These are phyloP conservation scores for Arctium lappa DNA, from an alignment of 129 eudicot species.

Conservation along the genomic window DNA sequence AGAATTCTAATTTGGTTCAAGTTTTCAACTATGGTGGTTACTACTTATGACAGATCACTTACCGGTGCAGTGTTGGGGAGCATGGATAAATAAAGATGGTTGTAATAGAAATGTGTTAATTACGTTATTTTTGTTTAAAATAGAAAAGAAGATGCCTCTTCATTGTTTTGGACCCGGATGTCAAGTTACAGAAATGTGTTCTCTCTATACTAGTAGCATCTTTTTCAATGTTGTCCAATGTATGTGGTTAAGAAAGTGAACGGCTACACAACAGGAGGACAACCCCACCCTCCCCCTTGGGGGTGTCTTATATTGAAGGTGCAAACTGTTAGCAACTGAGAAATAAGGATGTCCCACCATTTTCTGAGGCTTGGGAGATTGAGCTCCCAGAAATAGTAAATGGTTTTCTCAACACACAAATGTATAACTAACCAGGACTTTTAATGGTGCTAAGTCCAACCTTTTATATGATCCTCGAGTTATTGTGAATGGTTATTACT, in stretches of 20 bases:
- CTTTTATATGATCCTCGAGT: not conserved
- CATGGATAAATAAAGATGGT: slow-evolving; percentile 7
- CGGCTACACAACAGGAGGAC: not conserved
- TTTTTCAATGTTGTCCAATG: not conserved
- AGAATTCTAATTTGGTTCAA: not conserved
- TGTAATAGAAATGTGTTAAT: slow-evolving; percentile 12
- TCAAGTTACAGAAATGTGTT: not conserved
- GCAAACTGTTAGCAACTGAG: not conserved
- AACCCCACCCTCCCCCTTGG: not conserved
- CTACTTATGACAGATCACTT: not conserved
- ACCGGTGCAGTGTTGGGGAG: not conserved
- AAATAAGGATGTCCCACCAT: not conserved
- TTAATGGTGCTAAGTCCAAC: not conserved
- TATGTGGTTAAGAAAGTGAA: not conserved
- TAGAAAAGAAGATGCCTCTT: not conserved
- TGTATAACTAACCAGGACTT: not conserved
- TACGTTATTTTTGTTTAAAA: not conserved
- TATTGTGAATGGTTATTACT: not conserved
- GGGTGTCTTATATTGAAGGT: not conserved
- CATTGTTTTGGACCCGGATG: slow-evolving; percentile 2
- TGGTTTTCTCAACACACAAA: not conserved
- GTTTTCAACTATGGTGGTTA: not conserved
- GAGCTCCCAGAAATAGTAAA: too few species aligned
- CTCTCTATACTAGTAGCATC: not conserved
- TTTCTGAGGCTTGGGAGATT: not conserved